A percentile compares a stretch with the other conserved stretches of the same genome.
Evolutionary conservation across 2,329 filamentous ascomycete genomes (phyloP).

Genomic region (Dryadomyces quercivorus): DNA sequence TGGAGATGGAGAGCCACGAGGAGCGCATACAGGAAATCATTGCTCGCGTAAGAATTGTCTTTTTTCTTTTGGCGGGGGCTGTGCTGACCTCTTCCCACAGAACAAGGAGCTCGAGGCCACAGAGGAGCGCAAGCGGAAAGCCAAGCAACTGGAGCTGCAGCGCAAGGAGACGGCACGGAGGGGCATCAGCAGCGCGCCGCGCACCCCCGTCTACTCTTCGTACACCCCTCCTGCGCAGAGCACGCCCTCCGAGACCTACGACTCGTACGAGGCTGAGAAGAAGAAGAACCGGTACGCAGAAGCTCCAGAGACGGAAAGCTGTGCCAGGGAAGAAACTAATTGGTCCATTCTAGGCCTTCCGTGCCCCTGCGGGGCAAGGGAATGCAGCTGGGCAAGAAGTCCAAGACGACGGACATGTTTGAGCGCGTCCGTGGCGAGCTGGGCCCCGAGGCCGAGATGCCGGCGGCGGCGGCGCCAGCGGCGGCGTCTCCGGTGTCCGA

Average conservation of each 20-base stretch:
- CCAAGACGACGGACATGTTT: conserved; percentile 94
- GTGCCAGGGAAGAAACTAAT: not conserved
- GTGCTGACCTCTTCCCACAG: conserved; percentile 26
- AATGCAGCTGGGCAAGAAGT: conserved; percentile 99
- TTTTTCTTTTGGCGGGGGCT: not conserved
- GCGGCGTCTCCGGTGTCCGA: conserved; percentile 21
- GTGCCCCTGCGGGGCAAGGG: conserved; percentile 78
- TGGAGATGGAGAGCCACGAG: conserved; percentile 99
- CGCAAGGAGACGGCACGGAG: conserved; percentile 85
- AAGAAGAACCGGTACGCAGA: conserved; percentile 71
- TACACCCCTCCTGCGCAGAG: conserved; percentile 66
- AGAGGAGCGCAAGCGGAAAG: conserved; percentile 96
- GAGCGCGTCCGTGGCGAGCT: conserved; percentile 88
- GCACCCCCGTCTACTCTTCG: conserved; percentile 74
- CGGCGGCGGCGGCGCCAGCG: conserved; percentile 53
- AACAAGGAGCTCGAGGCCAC: conserved; percentile 98
- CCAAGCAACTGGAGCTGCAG: conserved; percentile 97
- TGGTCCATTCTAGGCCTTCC: not conserved
- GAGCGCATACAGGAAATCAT: conserved; percentile 99
- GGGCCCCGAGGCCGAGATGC: conserved; percentile 75
- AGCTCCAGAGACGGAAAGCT: too few species aligned
- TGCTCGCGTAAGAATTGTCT: conserved; percentile 51
- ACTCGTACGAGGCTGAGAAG: conserved; percentile 94
- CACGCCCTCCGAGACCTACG: conserved; percentile 68
- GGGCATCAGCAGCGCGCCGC: conserved; percentile 42